Percentiles rank a stretch among this genome's conserved stretches.
These are phyloP conservation scores for Venturia effusa DNA, from an alignment of 2,329 filamentous ascomycete genomes.

Conservation along the genomic window DNA sequence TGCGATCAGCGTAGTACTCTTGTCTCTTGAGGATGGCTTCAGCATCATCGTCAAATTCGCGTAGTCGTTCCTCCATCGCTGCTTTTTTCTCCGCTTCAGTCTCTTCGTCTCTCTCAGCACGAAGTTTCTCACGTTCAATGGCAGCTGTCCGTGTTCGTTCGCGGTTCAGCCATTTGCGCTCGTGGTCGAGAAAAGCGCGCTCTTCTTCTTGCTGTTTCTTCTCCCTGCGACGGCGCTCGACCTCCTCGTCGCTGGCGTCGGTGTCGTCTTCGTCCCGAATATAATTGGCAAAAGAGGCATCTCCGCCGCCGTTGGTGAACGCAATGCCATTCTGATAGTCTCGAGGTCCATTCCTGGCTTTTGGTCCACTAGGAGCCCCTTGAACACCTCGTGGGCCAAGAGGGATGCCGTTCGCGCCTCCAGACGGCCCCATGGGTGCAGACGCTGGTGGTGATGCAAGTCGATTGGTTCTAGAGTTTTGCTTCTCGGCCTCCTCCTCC, in stretches of 20 bases:
- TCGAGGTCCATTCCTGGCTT: constrained; percentile 53
- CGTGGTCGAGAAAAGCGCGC: constrained; percentile 71
- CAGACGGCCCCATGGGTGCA: constrained; percentile 50
- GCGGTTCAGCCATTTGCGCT: constrained; percentile 82
- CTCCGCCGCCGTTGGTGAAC: constrained; percentile 62
- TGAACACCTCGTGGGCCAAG: constrained; percentile 60
- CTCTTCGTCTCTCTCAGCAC: constrained; percentile 69
- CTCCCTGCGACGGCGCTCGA: constrained; percentile 59
- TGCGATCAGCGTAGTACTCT: constrained; percentile 79
- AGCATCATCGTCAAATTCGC: constrained; percentile 82
- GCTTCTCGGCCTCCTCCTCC: constrained; percentile 87
- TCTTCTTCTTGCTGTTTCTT: constrained; percentile 69
- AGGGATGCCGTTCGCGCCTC: constrained; percentile 63
- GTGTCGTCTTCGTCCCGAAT: constrained; percentile 65
- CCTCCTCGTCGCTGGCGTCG: constrained; percentile 75
- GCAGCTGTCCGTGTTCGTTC: constrained; percentile 77
- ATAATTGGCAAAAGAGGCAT: constrained; percentile 6
- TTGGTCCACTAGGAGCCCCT: constrained; percentile 66
- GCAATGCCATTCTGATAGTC: constrained; percentile 67
- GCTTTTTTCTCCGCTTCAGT: constrained; percentile 52
- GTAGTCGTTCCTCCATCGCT: constrained; percentile 54
- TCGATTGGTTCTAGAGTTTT: constrained; percentile 36
- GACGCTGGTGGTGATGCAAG: constrained; percentile 53
- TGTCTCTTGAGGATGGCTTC: constrained; percentile 63
- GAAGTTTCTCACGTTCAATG: constrained; percentile 70